Evolutionary conservation across 768 basidiomycete species (phyloP).

Genomic region (Kwoniella heveanensis): DNA sequence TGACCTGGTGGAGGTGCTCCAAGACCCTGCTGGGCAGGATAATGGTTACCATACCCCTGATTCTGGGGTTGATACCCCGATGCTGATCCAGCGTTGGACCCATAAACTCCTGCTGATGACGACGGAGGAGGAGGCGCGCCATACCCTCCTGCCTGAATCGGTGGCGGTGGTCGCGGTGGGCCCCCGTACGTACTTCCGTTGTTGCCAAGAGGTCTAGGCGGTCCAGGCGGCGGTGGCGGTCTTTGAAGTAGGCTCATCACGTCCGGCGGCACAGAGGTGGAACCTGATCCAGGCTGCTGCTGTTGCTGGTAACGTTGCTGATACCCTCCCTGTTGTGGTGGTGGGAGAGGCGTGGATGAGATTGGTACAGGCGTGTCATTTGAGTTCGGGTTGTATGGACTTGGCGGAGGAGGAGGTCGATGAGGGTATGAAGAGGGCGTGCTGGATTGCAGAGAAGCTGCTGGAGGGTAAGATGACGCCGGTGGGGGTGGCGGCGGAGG

Average conservation of each 20-base stretch:
- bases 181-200: not conserved
- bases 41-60: not conserved
- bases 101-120: not conserved
- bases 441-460: not conserved
- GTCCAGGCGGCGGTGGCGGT: not conserved
- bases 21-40: not conserved
- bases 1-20: not conserved
- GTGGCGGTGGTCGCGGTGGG: not conserved
- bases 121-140: not conserved
- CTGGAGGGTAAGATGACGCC: not conserved
- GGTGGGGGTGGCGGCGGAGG: not conserved
- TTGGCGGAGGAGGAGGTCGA: not conserved
- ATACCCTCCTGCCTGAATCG: not conserved
- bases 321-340: conserved; percentile 15
- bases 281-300: not conserved
- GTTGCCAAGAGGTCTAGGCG: not conserved
- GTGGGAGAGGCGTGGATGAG: conserved; percentile 5
- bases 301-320: conserved; percentile 2
- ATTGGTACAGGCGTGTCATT: not conserved
- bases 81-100: not conserved
- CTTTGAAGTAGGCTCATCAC: not conserved
- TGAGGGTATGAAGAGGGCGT: conserved; percentile 1
- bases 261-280: not conserved
- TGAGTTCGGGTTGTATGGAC: conserved; percentile 12
- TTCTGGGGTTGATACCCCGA: conserved; percentile 9